Evolutionary conservation across 2,329 filamentous ascomycete genomes (phyloP).

Genomic region (Pseudogymnoascus sp.): DNA sequence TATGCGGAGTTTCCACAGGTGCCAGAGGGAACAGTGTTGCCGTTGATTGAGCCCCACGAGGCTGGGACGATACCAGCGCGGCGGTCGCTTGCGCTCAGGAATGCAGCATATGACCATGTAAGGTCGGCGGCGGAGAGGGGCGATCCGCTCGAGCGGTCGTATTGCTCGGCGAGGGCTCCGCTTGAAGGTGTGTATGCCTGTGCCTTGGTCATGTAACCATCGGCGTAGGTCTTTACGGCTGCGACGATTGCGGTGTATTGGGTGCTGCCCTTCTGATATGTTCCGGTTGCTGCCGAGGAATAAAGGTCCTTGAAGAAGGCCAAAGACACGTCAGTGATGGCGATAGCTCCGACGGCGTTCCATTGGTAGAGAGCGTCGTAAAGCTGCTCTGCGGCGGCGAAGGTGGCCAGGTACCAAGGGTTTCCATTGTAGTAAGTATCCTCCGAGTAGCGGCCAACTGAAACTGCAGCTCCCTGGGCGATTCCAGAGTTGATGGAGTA

Average conservation of each 20-base stretch:
- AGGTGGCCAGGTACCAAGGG: slow-evolving; percentile 73
- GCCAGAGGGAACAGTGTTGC: slow-evolving; percentile 42
- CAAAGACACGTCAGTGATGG: slow-evolving; percentile 58
- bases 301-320: slow-evolving; percentile 66
- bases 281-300: slow-evolving; percentile 53
- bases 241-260: slow-evolving; percentile 58
- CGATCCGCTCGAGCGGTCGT: slow-evolving; percentile 44
- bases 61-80: slow-evolving; percentile 50
- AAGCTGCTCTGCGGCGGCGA: slow-evolving; percentile 73
- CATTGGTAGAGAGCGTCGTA: slow-evolving; percentile 72
- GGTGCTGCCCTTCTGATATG: slow-evolving; percentile 53
- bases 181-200: slow-evolving; percentile 47
- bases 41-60: slow-evolving; percentile 47
- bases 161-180: slow-evolving; percentile 65
- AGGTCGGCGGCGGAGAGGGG: slow-evolving; percentile 60
- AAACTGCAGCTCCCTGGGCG: slow-evolving; percentile 50
- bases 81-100: slow-evolving; percentile 57
- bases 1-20: slow-evolving; percentile 44
- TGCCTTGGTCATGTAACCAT: slow-evolving; percentile 47
- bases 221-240: slow-evolving; percentile 58
- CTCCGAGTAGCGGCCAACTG: slow-evolving; percentile 63
- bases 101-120: slow-evolving; percentile 69
- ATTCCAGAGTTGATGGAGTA: slow-evolving; percentile 66
- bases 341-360: slow-evolving; percentile 56
- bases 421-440: slow-evolving; percentile 73